These are phyloP conservation scores for Sutorius australiensis DNA, from an alignment of 768 basidiomycete genomes.

Conservation along the genomic window DNA sequence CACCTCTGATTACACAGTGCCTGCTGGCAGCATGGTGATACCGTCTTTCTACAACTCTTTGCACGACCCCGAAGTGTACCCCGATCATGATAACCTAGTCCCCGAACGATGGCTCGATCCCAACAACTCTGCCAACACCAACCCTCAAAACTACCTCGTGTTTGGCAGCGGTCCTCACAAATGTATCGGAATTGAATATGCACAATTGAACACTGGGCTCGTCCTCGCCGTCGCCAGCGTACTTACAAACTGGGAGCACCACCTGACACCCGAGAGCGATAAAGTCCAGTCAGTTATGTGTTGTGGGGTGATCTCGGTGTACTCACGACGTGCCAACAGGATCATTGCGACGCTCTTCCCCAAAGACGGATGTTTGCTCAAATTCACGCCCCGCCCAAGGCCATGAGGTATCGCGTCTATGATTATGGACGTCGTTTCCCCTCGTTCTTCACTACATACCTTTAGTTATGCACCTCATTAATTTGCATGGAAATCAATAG, in stretches of 20 bases:
- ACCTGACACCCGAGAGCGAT: conserved; percentile 71
- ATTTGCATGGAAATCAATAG: conserved; percentile 6
- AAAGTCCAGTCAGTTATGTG: conserved; percentile 64
- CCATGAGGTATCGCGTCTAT: conserved; percentile 6
- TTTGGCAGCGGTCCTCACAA: conserved; percentile 92
- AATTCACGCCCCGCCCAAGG: conserved; percentile 59
- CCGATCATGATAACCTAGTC: conserved; percentile 73
- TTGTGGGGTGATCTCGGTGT: neutral
- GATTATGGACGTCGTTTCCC: neutral
- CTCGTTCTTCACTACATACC: conserved; percentile 1
- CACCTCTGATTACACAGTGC: conserved; percentile 86
- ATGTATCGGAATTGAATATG: conserved; percentile 92
- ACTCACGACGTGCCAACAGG: conserved; percentile 34
- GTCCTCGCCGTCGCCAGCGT: conserved; percentile 79
- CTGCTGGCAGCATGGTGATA: conserved; percentile 89
- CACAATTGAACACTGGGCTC: conserved; percentile 84
- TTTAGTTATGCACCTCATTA: conserved; percentile 15
- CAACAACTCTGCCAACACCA: conserved; percentile 67
- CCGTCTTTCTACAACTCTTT: conserved; percentile 90
- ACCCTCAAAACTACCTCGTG: conserved; percentile 94
- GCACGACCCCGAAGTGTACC: conserved; percentile 85
- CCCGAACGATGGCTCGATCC: conserved; percentile 95
- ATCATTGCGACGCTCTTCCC: conserved; percentile 98
- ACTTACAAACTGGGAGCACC: conserved; percentile 84
- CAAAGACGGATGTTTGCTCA: conserved; percentile 83